phyloP scores from a whole-genome alignment of 1,284 basidiomycete species.

The Neolentinus lepideus region DNA sequence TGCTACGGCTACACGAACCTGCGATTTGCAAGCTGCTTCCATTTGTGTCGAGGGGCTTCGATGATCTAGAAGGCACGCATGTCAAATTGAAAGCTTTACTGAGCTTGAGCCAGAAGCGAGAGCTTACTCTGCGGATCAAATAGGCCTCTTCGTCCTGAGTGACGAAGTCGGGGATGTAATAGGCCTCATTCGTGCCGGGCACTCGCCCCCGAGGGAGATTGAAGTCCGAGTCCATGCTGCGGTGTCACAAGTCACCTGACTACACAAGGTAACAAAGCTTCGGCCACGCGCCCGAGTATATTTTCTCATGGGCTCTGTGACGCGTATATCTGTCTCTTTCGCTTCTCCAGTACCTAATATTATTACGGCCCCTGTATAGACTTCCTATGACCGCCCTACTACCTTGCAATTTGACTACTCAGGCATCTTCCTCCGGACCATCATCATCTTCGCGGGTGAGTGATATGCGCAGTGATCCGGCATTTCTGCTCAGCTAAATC shows the following conservation, averaged over 20 bases:
- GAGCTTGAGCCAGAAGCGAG: slow-evolving; percentile 3
- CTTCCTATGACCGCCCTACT: too few relatives aligned
- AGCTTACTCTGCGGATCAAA: slow-evolving; percentile 62
- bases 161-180: slow-evolving; percentile 80
- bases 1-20: slow-evolving; percentile 37
- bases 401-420: not conserved
- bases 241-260: not conserved
- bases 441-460: not conserved
- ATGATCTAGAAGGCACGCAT: slow-evolving; percentile 42
- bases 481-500: not conserved
- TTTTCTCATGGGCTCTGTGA: too few relatives aligned
- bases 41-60: slow-evolving; percentile 74
- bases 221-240: not conserved
- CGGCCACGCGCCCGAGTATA: too few relatives aligned
- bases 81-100: slow-evolving; percentile 2
- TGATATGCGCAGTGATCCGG: not conserved
- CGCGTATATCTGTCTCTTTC: too few relatives aligned
- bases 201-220: slow-evolving; percentile 26
- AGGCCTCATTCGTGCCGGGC: slow-evolving; percentile 31
- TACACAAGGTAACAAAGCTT: too few relatives aligned
- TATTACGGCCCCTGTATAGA: too few relatives aligned
- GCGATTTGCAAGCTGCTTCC: slow-evolving; percentile 79
- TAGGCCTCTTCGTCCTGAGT: slow-evolving; percentile 74
- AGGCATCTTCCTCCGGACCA: not conserved
- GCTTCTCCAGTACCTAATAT: too few relatives aligned